These are phyloP conservation scores for Ganoderma lucidum DNA, from an alignment of 1,284 basidiomycete genomes.

Conservation along the genomic window DNA sequence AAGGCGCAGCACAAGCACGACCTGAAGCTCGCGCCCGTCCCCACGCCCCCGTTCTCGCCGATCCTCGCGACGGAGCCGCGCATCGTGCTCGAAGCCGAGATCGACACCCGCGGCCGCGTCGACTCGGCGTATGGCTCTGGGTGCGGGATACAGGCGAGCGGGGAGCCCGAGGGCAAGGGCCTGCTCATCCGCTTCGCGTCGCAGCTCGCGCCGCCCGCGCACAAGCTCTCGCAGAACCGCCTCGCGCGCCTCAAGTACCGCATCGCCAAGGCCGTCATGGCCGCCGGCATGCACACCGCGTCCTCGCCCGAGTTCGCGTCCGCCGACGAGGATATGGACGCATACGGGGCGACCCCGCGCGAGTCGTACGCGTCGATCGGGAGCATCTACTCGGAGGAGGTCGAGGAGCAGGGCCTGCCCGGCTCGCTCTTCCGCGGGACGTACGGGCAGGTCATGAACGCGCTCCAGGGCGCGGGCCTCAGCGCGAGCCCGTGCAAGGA, in stretches of 20 bases:
- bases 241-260: conserved; percentile 49
- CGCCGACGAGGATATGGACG: conserved; percentile 13
- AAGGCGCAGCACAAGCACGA: conserved; percentile 11
- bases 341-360: conserved; percentile 9
- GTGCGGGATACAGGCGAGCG: neutral
- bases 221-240: conserved; percentile 43
- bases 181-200: conserved; percentile 51
- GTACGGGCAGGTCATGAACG: conserved; percentile 56
- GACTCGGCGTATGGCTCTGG: neutral
- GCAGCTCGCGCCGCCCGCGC: conserved; percentile 30
- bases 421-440: conserved; percentile 53
- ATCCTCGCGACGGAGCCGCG: conserved; percentile 16
- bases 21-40: conserved; percentile 6
- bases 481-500: conserved; percentile 48
- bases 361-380: conserved; percentile 32
- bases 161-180: conserved; percentile 32
- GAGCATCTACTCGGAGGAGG: conserved; percentile 34
- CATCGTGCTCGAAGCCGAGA: conserved; percentile 20
- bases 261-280: conserved; percentile 53
- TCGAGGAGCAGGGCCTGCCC: conserved; percentile 28
- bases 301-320: conserved; percentile 21
- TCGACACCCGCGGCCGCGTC: conserved; percentile 17
- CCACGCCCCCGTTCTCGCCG: conserved; percentile 10
- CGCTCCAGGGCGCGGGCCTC: conserved; percentile 52
- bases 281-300: conserved; percentile 56